phyloP scores from a whole-genome alignment of 495 filamentous ascomycete species.

The Penicillium macrosclerotiorum region DNA sequence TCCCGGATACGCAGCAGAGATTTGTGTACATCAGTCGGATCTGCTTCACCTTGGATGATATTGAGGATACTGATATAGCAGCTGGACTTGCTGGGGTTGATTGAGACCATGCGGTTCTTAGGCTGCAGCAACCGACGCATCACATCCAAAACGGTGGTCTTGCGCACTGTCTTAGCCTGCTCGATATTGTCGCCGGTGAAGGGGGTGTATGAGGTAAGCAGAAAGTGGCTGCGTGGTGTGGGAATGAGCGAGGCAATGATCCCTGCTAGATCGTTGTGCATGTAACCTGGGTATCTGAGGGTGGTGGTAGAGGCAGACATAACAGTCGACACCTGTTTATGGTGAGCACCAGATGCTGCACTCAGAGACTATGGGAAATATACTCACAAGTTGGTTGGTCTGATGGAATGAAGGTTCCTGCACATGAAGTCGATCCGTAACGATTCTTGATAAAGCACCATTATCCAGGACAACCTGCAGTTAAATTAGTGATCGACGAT shows the following conservation, averaged over 20 bases:
- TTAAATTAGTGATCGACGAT: slow-evolving; percentile 2
- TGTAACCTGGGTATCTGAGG: slow-evolving; percentile 94
- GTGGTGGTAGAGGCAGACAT: slow-evolving; percentile 98
- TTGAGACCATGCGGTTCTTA: slow-evolving; percentile 99
- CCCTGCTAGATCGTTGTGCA: slow-evolving; percentile 98
- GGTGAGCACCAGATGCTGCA: neutral
- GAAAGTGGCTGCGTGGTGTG: slow-evolving; percentile 93
- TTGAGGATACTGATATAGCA: slow-evolving; percentile 99
- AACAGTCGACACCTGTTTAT: slow-evolving; percentile 87
- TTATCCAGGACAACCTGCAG: slow-evolving; percentile 90
- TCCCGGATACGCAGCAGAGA: slow-evolving; percentile 94
- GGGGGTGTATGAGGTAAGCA: slow-evolving; percentile 96
- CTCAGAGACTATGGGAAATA: neutral
- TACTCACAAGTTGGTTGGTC: slow-evolving; percentile 83
- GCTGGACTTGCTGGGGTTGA: slow-evolving; percentile 89
- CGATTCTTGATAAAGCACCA: slow-evolving; percentile 88
- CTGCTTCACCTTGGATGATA: slow-evolving; percentile 97
- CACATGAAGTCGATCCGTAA: slow-evolving; percentile 89
- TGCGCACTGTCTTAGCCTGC: slow-evolving; percentile 93
- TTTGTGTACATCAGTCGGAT: slow-evolving; percentile 97
- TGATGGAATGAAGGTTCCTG: slow-evolving; percentile 94
- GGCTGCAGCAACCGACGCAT: slow-evolving; percentile 95
- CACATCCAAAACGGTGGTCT: slow-evolving; percentile 95
- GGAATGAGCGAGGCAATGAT: slow-evolving; percentile 95
- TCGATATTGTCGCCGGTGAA: slow-evolving; percentile 95